Percentiles rank a stretch among this genome's conserved stretches.
Conservation (phyloP, 768 basidiomycete genomes). For the Russula virescens region DNA sequence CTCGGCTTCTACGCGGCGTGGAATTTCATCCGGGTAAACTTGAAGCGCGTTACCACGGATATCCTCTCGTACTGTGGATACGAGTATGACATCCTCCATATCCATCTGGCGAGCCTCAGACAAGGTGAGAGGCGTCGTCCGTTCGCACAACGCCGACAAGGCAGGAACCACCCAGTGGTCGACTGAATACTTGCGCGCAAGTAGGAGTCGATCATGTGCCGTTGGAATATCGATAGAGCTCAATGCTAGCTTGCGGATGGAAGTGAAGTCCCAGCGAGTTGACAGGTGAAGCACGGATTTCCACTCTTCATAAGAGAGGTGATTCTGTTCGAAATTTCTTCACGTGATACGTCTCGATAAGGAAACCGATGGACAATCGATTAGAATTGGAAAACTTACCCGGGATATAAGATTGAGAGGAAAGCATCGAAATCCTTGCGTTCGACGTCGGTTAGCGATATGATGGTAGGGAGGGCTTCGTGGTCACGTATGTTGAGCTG, state of each 20-base stretch:
- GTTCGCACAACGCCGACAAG: slow-evolving; percentile 2
- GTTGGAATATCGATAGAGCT: background rate
- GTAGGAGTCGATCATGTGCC: slow-evolving; percentile 6
- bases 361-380: too few relatives aligned
- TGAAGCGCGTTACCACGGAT: background rate
- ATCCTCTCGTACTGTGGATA: slow-evolving; percentile 6
- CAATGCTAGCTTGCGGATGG: slow-evolving; percentile 24
- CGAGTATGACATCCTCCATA: slow-evolving; percentile 9
- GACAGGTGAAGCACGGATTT: slow-evolving; percentile 22
- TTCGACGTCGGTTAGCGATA: slow-evolving; percentile 5
- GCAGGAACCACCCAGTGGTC: slow-evolving; percentile 13
- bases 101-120: slow-evolving; percentile 6
- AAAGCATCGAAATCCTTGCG: slow-evolving; percentile 13
- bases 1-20: background rate
- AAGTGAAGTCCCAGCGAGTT: slow-evolving; percentile 30
- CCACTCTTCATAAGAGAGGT: slow-evolving; percentile 21
- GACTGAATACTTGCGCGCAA: slow-evolving; percentile 6
- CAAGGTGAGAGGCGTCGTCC: slow-evolving; percentile 1
- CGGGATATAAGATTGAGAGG: slow-evolving; percentile 11
- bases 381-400: background rate
- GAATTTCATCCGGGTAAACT: background rate
- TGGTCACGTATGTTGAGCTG: background rate
- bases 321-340: background rate
- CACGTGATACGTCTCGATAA: background rate
- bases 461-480: background rate